Base-by-base conservation (phyloP, 2,329 filamentous ascomycete species). In the Lecanicillium sp. region DNA sequence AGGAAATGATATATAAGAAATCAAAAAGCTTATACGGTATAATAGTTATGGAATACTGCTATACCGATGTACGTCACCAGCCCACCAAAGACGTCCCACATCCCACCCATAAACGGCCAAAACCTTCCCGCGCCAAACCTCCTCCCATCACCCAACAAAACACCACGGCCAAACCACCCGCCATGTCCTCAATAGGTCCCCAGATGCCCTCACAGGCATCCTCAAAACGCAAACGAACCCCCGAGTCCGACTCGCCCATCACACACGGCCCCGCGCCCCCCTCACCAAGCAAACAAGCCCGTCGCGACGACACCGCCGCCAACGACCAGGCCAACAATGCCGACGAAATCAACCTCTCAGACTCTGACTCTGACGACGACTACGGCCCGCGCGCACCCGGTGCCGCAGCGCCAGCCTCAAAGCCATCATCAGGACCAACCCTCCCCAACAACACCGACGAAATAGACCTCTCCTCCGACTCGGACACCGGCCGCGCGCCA, bases 121-220 rank as follows among this genome's bases (percentile, higher is more conserved):
- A 31, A 25, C 19, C 13, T 38, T 25, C 37, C 22, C 17, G 37
- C 9, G 9, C 35, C 7, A 37, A 6, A 25, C 22, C 11, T 25
- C 22, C 22, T 11, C 6, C 22, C 22, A 22, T 28, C 18, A 31
- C 19, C 29, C 17, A 18, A 17, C 15, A 17, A 30, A 39, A n/a
- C 37, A 37, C 33, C 36, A 38, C 31, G 10, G 13, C 30, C 19
- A 3, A 19, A 18, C 17, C 10, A 33, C 25, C 66, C 65, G 51
- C 29, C 17, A 86, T 86, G 81, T 66, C 79, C 36, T 78, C 76
- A 25, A 79, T 86, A 53, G 83, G 84, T 5, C 84, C 85, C 12
- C 69, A 79, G 44, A 59, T 88, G 17, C 84, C 85, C 11, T 71
- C 82, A 4, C 77, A 84, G 45, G 69, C 83, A 30, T 56, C 75